phyloP scores from a whole-genome alignment of 2,329 filamentous ascomycete species.

The Hymenoscyphus occultus region DNA sequence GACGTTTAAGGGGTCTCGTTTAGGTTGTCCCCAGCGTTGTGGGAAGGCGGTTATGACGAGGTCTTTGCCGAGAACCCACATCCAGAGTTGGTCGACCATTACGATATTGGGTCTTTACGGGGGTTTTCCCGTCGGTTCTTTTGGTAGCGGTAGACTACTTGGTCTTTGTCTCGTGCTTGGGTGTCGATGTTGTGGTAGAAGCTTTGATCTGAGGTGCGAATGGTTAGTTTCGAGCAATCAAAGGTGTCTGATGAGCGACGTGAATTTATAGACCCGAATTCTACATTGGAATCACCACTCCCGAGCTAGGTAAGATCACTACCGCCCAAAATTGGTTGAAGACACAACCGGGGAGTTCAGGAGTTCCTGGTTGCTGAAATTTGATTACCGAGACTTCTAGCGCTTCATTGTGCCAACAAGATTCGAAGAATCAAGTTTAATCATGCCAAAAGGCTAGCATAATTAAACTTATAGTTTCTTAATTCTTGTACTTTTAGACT shows the following conservation, averaged over 20 bases:
- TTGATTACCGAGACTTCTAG: too few species aligned
- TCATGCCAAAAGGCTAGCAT: too few species aligned
- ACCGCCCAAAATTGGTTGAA: not conserved
- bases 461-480: too few species aligned
- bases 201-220: conserved; percentile 38
- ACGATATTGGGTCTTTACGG: conserved; percentile 32
- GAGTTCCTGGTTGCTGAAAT: too few species aligned
- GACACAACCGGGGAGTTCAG: too few species aligned
- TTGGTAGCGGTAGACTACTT: conserved; percentile 33
- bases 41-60: conserved; percentile 33
- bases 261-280: not conserved
- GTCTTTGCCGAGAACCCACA: conserved; percentile 42
- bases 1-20: conserved; percentile 43
- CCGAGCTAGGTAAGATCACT: not conserved
- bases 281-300: not conserved
- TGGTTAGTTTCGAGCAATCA: not conserved
- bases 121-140: conserved; percentile 16
- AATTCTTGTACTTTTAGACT: too few species aligned
- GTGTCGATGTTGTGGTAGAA: conserved; percentile 46
- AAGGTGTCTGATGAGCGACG: not conserved
- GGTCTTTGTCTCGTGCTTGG: conserved; percentile 37
- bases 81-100: conserved; percentile 47
- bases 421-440: too few species aligned
- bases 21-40: conserved; percentile 44
- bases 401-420: too few species aligned